Conservation (phyloP, 1,284 basidiomycete species). For the Ceratobasidium sp. region DNA sequence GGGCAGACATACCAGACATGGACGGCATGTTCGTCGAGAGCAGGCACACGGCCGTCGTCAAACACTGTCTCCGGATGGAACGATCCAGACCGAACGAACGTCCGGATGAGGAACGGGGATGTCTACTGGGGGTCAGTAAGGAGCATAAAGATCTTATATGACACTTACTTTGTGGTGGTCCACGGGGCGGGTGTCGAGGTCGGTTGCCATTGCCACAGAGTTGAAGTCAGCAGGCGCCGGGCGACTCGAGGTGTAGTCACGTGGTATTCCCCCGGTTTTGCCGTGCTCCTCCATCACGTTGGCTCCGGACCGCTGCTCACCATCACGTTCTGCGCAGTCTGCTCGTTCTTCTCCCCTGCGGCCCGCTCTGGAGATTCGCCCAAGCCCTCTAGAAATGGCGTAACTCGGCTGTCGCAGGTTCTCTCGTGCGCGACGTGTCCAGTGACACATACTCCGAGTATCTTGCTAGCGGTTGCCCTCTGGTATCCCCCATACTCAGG, state of each 20-base stretch:
- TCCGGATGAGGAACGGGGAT: conserved; percentile 79
- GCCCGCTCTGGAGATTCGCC: conserved; percentile 1
- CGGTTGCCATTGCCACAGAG: conserved; percentile 36
- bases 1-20: conserved; percentile 69
- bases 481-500: not conserved
- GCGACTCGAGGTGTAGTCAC: not conserved
- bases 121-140: conserved; percentile 63
- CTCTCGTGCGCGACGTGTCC: not conserved
- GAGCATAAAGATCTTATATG: not conserved
- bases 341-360: conserved; percentile 7
- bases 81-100: conserved; percentile 82
- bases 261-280: not conserved
- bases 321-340: not conserved
- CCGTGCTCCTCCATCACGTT: not conserved
- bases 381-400: not conserved
- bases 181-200: conserved; percentile 7
- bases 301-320: conserved; percentile 2
- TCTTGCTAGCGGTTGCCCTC: not conserved
- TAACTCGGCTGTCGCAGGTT: not conserved
- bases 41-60: conserved; percentile 78
- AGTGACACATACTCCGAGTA: conserved; percentile 4
- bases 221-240: conserved; percentile 13
- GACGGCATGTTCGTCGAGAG: conserved; percentile 80
- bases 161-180: conserved; percentile 32
- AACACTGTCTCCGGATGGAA: conserved; percentile 79